Evolutionary conservation across 2,329 filamentous ascomycete genomes (phyloP).

Genomic region (Hypoxylon sp.): DNA sequence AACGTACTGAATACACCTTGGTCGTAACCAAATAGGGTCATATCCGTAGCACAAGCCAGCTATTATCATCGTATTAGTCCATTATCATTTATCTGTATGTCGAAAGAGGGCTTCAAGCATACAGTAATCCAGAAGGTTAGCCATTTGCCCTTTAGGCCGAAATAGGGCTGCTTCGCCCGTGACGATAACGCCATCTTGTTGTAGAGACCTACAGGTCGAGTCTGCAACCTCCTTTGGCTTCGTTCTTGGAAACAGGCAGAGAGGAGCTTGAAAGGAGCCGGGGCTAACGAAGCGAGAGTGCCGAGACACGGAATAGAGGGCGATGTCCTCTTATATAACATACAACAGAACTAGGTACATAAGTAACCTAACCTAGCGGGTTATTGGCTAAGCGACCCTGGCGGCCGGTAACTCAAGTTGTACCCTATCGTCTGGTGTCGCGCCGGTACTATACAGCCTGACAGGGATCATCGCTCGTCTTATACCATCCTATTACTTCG

Average conservation of each 20-base stretch:
- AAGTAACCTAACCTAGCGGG: too few species aligned
- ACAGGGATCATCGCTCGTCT: constrained; percentile 29
- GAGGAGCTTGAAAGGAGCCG: constrained; percentile 12
- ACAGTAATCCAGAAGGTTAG: constrained; percentile 53
- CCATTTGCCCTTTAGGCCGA: constrained; percentile 51
- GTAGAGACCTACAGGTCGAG: background rate
- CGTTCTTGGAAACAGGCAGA: constrained; percentile 12
- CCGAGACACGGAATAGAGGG: constrained; percentile 5
- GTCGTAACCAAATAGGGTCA: constrained; percentile 58
- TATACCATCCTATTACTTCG: constrained; percentile 17
- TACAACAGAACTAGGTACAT: background rate
- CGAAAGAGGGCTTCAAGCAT: constrained; percentile 1
- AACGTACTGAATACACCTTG: constrained; percentile 66
- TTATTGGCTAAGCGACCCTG: constrained; percentile 14
- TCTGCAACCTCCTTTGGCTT: constrained; percentile 17
- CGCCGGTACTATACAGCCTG: constrained; percentile 22
- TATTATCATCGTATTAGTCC: constrained; percentile 28
- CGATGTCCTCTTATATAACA: constrained; percentile 30
- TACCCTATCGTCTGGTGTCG: constrained; percentile 30
- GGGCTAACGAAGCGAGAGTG: constrained; percentile 11
- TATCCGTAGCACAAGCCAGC: constrained; percentile 52
- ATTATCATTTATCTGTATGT: background rate
- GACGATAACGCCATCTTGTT: constrained; percentile 44
- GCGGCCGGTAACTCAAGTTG: constrained; percentile 11
- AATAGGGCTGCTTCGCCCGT: constrained; percentile 48